A percentile compares a stretch with the other conserved stretches of the same genome.
phyloP scores from a whole-genome alignment of 1,139 yeast species.

The Suhomyces ambrosiae region DNA sequence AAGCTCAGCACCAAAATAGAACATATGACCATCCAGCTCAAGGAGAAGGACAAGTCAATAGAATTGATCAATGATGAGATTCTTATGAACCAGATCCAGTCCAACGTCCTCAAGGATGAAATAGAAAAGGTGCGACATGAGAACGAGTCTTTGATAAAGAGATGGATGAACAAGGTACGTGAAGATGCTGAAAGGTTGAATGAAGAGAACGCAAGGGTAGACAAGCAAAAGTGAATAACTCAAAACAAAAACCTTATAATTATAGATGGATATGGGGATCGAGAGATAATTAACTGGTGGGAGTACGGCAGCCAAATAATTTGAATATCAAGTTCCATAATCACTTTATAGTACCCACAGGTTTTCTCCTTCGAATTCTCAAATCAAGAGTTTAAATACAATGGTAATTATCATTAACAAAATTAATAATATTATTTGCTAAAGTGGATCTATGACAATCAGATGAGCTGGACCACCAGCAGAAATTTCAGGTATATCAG shows the following conservation, averaged over 20 bases:
- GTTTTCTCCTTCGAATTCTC: too few species aligned
- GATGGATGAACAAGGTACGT: slow-evolving; percentile 64
- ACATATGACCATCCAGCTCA: slow-evolving; percentile 46
- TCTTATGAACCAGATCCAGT: slow-evolving; percentile 68
- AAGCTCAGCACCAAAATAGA: slow-evolving; percentile 34
- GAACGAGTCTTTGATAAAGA: slow-evolving; percentile 52
- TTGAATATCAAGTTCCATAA: too few species aligned
- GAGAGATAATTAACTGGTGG: too few species aligned
- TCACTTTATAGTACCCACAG: too few species aligned
- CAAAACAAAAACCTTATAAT: background rate
- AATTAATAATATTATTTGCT: too few species aligned
- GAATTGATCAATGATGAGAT: slow-evolving; percentile 73
- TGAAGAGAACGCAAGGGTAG: slow-evolving; percentile 43
- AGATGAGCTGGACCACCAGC: too few species aligned
- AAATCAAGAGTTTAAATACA: too few species aligned
- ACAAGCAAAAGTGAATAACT: background rate
- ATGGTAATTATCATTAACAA: too few species aligned
- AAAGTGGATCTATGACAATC: too few species aligned
- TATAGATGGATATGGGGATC: too few species aligned
- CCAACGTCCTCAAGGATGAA: slow-evolving; percentile 57
- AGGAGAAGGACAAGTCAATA: slow-evolving; percentile 56
- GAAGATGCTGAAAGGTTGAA: slow-evolving; percentile 63
- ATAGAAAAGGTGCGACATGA: slow-evolving; percentile 45
- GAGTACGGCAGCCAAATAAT: too few species aligned
- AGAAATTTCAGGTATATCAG: too few species aligned